phyloP scores from a whole-genome alignment of 192 early-diverging fungal species.

The Chytriomyces sp. region DNA sequence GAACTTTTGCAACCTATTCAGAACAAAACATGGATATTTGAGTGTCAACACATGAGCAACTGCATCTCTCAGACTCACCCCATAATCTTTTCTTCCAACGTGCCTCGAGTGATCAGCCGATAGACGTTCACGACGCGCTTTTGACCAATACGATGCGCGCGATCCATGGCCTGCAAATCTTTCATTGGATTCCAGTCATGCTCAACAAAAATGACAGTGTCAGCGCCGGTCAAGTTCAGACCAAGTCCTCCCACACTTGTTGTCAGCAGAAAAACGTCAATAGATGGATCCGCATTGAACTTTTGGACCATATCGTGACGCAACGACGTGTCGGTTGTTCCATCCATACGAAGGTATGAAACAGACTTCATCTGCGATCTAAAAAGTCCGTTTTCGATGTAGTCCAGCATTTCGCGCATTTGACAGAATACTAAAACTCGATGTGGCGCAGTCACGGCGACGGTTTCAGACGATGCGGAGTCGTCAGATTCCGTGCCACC shows the following conservation, averaged over 20 bases:
- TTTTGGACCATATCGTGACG: constrained; percentile 90
- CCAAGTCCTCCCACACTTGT: constrained; percentile 98
- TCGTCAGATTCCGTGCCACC: constrained; percentile 69
- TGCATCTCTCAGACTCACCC: constrained; percentile 59
- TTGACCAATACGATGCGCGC: constrained; percentile 97
- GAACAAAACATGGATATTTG: neutral
- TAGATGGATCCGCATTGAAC: constrained; percentile 96
- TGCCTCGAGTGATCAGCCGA: constrained; percentile 94
- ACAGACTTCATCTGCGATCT: constrained; percentile 82
- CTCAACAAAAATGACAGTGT: constrained; percentile 98
- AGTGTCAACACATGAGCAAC: constrained; percentile 1
- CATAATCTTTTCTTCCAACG: constrained; percentile 99
- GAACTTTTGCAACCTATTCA: constrained; percentile 86
- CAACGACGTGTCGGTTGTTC: constrained; percentile 75
- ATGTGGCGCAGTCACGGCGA: constrained; percentile 70
- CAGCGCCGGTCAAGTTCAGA: constrained; percentile 97
- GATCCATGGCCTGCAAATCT: constrained; percentile 99
- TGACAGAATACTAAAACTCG: constrained; percentile 98
- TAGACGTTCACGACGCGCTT: constrained; percentile 98
- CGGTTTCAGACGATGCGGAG: constrained; percentile 17
- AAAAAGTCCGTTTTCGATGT: constrained; percentile 93
- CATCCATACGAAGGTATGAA: constrained; percentile 93
- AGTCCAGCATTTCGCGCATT: constrained; percentile 93
- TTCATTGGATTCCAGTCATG: constrained; percentile 99
- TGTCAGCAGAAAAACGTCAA: constrained; percentile 92